phyloP scores from a whole-genome alignment of 371 early-diverging fungal species.

The Paramicrosporidium saccamoebae region DNA sequence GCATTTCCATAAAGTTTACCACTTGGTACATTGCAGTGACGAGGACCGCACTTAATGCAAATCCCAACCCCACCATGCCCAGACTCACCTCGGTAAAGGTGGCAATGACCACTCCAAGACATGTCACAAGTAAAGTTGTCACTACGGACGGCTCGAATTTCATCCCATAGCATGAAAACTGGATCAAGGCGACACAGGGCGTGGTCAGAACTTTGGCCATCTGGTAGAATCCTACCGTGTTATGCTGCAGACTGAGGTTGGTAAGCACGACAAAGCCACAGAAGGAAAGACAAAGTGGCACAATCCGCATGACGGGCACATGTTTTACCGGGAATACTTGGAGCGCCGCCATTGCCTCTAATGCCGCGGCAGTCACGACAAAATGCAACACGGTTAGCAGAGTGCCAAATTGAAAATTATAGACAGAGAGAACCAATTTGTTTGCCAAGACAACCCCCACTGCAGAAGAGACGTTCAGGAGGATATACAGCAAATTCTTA shows the following conservation, averaged over 20 bases:
- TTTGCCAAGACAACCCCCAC: constrained; percentile 6
- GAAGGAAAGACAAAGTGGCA: constrained; percentile 3
- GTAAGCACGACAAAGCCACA: constrained; percentile 8
- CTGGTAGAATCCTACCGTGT: constrained; percentile 7
- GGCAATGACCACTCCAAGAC: constrained; percentile 5
- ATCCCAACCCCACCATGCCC: constrained; percentile 4
- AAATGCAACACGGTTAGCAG: constrained; percentile 6
- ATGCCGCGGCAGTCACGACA: constrained; percentile 3
- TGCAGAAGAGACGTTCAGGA: constrained; percentile 4
- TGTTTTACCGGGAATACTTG: constrained; percentile 4
- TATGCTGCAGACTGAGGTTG: constrained; percentile 6
- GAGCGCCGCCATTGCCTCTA: constrained; percentile 3
- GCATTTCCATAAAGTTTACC: no score
- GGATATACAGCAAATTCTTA: constrained; percentile 2
- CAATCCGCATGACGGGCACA: constrained; percentile 1
- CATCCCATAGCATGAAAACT: constrained; percentile 4
- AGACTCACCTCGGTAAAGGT: constrained; percentile 5
- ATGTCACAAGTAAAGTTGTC: constrained; percentile 3
- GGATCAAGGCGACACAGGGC: constrained; percentile 4
- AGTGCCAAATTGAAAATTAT: constrained; percentile 6
- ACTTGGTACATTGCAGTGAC: constrained; percentile 6
- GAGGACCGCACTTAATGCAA: constrained; percentile 4
- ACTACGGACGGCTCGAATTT: constrained; percentile 2
- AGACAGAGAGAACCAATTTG: constrained; percentile 4
- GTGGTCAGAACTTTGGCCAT: constrained; percentile 8